Evolutionary conservation across 2,329 filamentous ascomycete species (phyloP).

Genomic region (Cladophialophora yegresii): DNA sequence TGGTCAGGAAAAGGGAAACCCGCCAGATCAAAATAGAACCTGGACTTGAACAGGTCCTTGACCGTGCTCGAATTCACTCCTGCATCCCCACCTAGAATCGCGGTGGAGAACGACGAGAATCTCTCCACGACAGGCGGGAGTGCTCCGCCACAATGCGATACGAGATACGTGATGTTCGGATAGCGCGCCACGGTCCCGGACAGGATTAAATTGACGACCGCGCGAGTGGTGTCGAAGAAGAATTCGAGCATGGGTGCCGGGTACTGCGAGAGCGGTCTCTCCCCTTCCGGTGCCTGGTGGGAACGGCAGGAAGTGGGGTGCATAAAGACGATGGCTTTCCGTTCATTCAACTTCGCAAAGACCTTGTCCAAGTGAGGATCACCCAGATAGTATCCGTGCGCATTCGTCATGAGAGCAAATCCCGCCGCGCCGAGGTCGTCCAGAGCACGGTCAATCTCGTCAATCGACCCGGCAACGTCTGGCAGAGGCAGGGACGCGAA

Average conservation of each 20-base stretch:
- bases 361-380: constrained; percentile 48
- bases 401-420: constrained; percentile 55
- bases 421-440: constrained; percentile 50
- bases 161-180: constrained; percentile 50
- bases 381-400: constrained; percentile 56
- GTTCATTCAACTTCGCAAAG: constrained; percentile 51
- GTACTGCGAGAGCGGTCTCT: constrained; percentile 19
- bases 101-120: constrained; percentile 21
- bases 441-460: constrained; percentile 51
- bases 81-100: constrained; percentile 2
- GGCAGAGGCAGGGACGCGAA: constrained; percentile 58
- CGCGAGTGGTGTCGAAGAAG: constrained; percentile 55
- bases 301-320: constrained; percentile 50
- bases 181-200: constrained; percentile 49
- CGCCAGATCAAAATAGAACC: constrained; percentile 31
- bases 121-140: constrained; percentile 40
- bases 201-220: constrained; percentile 52
- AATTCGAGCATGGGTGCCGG: constrained; percentile 40
- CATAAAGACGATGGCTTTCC: constrained; percentile 54
- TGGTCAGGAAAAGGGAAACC: constrained; percentile 29
- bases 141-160: constrained; percentile 53
- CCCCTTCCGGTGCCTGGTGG: constrained; percentile 1
- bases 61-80: constrained; percentile 2
- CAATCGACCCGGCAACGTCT: constrained; percentile 49
- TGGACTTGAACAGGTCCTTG: constrained; percentile 17